Evolutionary conservation across 306 rosid species (phyloP).

Genomic region (Pterocarpus macrocarpus): DNA sequence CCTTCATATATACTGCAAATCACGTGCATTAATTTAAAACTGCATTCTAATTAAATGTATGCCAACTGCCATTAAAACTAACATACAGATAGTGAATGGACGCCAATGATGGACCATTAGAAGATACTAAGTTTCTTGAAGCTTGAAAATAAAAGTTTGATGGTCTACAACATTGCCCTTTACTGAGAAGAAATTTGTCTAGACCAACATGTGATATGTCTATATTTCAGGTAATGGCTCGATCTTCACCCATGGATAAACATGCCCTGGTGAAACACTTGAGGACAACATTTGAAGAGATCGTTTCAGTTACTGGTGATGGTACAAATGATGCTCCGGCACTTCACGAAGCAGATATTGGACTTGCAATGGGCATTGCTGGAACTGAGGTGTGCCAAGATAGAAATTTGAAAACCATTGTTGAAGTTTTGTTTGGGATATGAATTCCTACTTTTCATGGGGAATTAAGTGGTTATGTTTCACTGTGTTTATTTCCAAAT

Average conservation of each 20-base stretch:
- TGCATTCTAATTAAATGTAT: neutral
- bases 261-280: constrained; percentile 87
- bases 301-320: constrained; percentile 97
- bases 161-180: constrained; percentile 16
- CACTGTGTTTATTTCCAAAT: constrained; percentile 38
- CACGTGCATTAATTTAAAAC: constrained; percentile 10
- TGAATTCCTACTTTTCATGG: constrained; percentile 16
- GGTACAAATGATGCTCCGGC: constrained; percentile 99
- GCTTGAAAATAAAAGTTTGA: constrained; percentile 26
- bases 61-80: constrained; percentile 22
- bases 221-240: constrained; percentile 86
- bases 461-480: constrained; percentile 1
- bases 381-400: constrained; percentile 85
- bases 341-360: constrained; percentile 99
- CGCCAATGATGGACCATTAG: neutral
- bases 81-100: neutral
- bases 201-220: constrained; percentile 34
- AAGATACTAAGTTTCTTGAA: constrained; percentile 33
- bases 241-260: constrained; percentile 98
- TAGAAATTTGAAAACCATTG: constrained; percentile 33
- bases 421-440: constrained; percentile 5
- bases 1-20: constrained; percentile 10
- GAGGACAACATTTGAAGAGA: constrained; percentile 89
- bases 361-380: constrained; percentile 99
- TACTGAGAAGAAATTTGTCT: constrained; percentile 31